Evolutionary conservation across 2,329 filamentous ascomycete species (phyloP).

Genomic region (Fragosphaeria purpurea): DNA sequence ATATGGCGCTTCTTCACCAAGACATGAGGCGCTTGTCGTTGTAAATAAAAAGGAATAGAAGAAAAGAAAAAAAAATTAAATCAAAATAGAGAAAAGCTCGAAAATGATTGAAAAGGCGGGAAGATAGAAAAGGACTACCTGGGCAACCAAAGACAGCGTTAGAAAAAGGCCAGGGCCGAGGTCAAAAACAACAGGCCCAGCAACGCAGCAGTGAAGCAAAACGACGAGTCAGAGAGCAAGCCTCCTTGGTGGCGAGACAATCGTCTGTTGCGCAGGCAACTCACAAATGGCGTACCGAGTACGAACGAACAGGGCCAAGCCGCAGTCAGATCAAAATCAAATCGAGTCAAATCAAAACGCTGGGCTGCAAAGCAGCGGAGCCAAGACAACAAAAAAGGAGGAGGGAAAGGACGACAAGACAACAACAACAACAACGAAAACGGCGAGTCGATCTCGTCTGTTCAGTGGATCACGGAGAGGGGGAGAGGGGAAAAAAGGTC

Average conservation of each 20-base stretch:
- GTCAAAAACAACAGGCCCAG: background rate
- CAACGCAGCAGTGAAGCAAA: background rate
- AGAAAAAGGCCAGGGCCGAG: background rate
- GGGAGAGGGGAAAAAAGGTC: no score
- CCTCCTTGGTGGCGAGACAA: background rate
- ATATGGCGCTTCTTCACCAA: background rate
- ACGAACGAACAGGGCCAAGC: background rate
- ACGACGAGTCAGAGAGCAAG: background rate
- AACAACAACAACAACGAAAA: no score
- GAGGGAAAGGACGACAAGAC: no score
- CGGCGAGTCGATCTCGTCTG: no score
- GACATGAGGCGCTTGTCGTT: slow-evolving; percentile 5
- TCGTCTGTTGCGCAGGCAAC: background rate
- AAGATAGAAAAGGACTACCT: background rate
- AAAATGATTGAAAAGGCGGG: background rate
- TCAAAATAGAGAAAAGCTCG: background rate
- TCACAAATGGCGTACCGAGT: slow-evolving; percentile 2
- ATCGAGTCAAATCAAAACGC: background rate
- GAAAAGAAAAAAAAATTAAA: background rate
- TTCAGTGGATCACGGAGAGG: background rate
- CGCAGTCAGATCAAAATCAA: no score
- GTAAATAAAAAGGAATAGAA: background rate
- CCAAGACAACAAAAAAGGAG: background rate
- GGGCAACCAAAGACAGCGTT: background rate
- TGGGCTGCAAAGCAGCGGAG: background rate